These are phyloP conservation scores for Calonectria henricotiae DNA, from an alignment of 2,329 filamentous ascomycete genomes.

Conservation along the genomic window DNA sequence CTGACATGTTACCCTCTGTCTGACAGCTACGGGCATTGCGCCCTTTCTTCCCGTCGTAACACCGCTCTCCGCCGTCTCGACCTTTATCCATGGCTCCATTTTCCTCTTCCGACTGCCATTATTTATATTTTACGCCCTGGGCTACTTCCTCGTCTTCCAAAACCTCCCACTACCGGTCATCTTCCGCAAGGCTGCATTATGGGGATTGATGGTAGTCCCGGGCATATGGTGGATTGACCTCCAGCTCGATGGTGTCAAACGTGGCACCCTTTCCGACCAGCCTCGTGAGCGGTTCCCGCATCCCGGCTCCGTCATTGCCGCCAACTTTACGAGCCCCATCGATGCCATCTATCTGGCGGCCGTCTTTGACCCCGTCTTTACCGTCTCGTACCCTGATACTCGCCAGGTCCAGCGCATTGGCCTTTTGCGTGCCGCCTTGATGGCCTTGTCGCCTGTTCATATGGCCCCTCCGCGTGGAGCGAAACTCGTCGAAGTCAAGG, in stretches of 20 bases:
- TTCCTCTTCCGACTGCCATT: conserved; percentile 87
- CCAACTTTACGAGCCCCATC: conserved; percentile 92
- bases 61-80: conserved; percentile 74
- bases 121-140: conserved; percentile 76
- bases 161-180: conserved; percentile 79
- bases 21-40: conserved; percentile 90
- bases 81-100: conserved; percentile 78
- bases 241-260: conserved; percentile 97
- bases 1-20: conserved; percentile 35
- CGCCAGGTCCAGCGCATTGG: conserved; percentile 83
- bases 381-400: conserved; percentile 83
- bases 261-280: conserved; percentile 86
- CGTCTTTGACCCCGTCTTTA: conserved; percentile 97
- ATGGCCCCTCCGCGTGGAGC: conserved; percentile 64
- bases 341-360: conserved; percentile 95
- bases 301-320: conserved; percentile 86
- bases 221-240: conserved; percentile 99
- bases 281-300: conserved; percentile 83
- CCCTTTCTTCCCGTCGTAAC: conserved; percentile 91
- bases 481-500: conserved; percentile 73
- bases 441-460: conserved; percentile 77
- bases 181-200: conserved; percentile 87
- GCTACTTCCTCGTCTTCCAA: conserved; percentile 88
- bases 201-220: conserved; percentile 89
- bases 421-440: conserved; percentile 81